phyloP scores from a whole-genome alignment of 1,139 yeast species.

The Kodamaea derodonti region DNA sequence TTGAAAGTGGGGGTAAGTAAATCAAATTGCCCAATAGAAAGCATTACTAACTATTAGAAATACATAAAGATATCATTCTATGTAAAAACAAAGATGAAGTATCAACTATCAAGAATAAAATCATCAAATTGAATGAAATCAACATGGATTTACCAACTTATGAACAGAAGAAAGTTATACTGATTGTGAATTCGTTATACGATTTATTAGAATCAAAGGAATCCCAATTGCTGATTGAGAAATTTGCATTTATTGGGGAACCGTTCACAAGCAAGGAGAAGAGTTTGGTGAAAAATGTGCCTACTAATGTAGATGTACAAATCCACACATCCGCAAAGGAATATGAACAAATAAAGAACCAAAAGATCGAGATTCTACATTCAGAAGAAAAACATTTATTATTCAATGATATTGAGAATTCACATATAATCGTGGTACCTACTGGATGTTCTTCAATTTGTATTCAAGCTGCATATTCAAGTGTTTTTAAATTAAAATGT shows the following conservation, averaged over 20 bases:
- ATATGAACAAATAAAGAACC: constrained; percentile 1
- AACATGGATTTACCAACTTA: constrained; percentile 10
- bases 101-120: constrained; percentile 1
- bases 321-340: constrained; percentile 5
- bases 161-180: constrained; percentile 16
- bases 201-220: constrained; percentile 18
- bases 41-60: constrained; percentile 9
- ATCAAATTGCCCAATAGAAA: too few relatives aligned
- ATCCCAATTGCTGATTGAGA: constrained; percentile 12
- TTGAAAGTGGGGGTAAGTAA: not conserved
- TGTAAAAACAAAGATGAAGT: constrained; percentile 7
- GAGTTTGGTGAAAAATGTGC: not conserved
- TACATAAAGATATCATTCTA: constrained; percentile 4
- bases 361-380: constrained; percentile 3
- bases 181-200: constrained; percentile 15
- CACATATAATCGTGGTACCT: constrained; percentile 9
- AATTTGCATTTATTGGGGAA: constrained; percentile 25
- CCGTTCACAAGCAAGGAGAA: constrained; percentile 16
- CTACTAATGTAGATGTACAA: not conserved
- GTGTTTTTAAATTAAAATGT: constrained; percentile 19
- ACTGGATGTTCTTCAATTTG: constrained; percentile 19
- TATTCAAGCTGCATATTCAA: constrained; percentile 16
- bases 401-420: constrained; percentile 11
- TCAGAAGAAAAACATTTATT: constrained; percentile 14
- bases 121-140: constrained; percentile 7